phyloP scores from a whole-genome alignment of 805 yeast species.

The Kluyveromyces aestuarii region DNA sequence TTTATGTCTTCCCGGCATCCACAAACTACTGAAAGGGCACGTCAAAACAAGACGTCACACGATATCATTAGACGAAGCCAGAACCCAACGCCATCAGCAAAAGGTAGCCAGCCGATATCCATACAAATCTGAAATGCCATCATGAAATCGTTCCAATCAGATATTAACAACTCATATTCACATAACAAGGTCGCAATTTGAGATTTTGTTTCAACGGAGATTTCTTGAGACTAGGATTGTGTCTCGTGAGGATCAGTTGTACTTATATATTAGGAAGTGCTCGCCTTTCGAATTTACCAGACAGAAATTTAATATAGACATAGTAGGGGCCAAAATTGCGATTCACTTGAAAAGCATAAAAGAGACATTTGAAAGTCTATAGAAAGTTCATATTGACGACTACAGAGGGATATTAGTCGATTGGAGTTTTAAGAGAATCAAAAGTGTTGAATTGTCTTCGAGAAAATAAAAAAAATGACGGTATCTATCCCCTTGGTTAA shows the following conservation, averaged over 20 bases:
- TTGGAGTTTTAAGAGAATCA: background rate
- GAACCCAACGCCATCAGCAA: background rate
- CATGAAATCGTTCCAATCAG: no score
- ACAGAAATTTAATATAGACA: no score
- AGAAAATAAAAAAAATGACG: constrained; percentile 8
- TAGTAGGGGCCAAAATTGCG: no score
- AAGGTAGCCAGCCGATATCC: background rate
- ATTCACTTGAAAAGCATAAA: no score
- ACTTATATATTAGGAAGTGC: no score
- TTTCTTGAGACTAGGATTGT: background rate
- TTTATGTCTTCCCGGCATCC: background rate
- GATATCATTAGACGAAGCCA: background rate
- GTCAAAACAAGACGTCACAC: background rate
- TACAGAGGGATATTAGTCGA: background rate
- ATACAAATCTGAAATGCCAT: no score
- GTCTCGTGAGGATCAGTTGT: background rate
- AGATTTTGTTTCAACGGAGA: no score
- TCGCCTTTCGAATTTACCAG: no score
- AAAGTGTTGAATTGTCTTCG: background rate
- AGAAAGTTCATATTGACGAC: no score
- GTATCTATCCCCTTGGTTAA: constrained; percentile 32
- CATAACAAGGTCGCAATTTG: no score
- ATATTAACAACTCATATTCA: no score
- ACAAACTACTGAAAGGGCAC: background rate
- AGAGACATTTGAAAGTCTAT: no score